These are phyloP conservation scores for Cyanidioschyzon merolae DNA, from an alignment of 23 red algal genomes.

Conservation along the genomic window DNA sequence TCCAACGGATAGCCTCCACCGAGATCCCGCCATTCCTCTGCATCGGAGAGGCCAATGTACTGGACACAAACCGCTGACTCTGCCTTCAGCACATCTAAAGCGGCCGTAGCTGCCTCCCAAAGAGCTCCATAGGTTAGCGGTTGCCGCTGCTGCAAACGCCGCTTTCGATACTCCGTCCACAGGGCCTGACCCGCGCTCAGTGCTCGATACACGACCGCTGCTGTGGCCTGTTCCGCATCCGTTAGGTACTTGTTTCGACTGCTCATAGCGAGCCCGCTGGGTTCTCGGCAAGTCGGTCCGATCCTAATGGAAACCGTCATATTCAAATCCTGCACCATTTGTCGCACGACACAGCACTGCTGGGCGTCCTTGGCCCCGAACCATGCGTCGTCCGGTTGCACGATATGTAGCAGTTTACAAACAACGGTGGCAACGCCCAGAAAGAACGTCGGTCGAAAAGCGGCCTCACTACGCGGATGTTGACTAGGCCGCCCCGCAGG, in stretches of 20 bases:
- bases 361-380: constrained; percentile 96
- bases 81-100: background rate
- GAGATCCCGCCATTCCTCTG: background rate
- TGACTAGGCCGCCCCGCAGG: background rate
- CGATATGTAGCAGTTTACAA: constrained; percentile 41
- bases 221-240: constrained; percentile 30
- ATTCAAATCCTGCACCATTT: constrained; percentile 50
- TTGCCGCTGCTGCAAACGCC: background rate
- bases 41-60: constrained; percentile 43
- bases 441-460: constrained; percentile 49
- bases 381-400: constrained; percentile 45
- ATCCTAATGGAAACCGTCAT: constrained; percentile 27
- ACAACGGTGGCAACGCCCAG: constrained; percentile 71
- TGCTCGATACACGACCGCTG: constrained; percentile 33
- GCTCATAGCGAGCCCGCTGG: constrained; percentile 72
- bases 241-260: constrained; percentile 68
- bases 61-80: constrained; percentile 23
- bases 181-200: constrained; percentile 22
- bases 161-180: constrained; percentile 9
- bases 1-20: constrained; percentile 6
- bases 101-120: constrained; percentile 10
- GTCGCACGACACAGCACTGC: constrained; percentile 65
- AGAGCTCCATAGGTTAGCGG: background rate
- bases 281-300: constrained; percentile 41
- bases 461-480: constrained; percentile 35